Conservation (phyloP, 2,329 filamentous ascomycete species). For the Nothopassalora personata region DNA sequence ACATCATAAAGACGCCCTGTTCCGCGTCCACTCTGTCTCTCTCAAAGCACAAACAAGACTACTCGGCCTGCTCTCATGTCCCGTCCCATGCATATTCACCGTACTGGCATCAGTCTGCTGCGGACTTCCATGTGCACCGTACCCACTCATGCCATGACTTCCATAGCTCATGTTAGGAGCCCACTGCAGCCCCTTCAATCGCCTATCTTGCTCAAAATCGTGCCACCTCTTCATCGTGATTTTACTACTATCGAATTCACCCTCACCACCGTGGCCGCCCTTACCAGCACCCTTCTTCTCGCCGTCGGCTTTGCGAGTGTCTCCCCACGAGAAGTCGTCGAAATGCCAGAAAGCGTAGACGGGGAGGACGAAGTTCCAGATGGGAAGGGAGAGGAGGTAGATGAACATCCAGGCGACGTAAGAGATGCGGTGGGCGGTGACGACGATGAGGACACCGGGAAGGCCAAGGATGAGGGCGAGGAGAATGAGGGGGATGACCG, state of each 20-base stretch:
- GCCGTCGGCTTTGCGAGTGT: slow-evolving; percentile 89
- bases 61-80: slow-evolving; percentile 23
- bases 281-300: slow-evolving; percentile 82
- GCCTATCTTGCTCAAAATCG: slow-evolving; percentile 73
- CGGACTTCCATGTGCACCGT: slow-evolving; percentile 10
- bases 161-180: slow-evolving; percentile 9
- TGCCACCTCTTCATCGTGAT: slow-evolving; percentile 99
- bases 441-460: slow-evolving; percentile 81
- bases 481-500: slow-evolving; percentile 85
- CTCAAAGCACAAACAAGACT: slow-evolving; percentile 20
- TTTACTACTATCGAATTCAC: slow-evolving; percentile 96
- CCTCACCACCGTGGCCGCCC: slow-evolving; percentile 58
- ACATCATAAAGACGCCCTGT: not conserved
- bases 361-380: slow-evolving; percentile 97
- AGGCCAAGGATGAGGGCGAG: slow-evolving; percentile 88
- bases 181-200: slow-evolving; percentile 22
- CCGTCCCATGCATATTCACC: slow-evolving; percentile 8
- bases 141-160: not conserved
- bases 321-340: slow-evolving; percentile 98
- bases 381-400: slow-evolving; percentile 83
- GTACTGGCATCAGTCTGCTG: slow-evolving; percentile 3
- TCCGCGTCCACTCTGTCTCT: not conserved
- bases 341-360: slow-evolving; percentile 99
- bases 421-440: slow-evolving; percentile 87
- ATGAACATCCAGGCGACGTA: slow-evolving; percentile 97